A percentile compares a stretch with the other conserved stretches of the same genome.
phyloP scores from a whole-genome alignment of 2,329 filamentous ascomycete species.

The Phyllosticta ampelicida region DNA sequence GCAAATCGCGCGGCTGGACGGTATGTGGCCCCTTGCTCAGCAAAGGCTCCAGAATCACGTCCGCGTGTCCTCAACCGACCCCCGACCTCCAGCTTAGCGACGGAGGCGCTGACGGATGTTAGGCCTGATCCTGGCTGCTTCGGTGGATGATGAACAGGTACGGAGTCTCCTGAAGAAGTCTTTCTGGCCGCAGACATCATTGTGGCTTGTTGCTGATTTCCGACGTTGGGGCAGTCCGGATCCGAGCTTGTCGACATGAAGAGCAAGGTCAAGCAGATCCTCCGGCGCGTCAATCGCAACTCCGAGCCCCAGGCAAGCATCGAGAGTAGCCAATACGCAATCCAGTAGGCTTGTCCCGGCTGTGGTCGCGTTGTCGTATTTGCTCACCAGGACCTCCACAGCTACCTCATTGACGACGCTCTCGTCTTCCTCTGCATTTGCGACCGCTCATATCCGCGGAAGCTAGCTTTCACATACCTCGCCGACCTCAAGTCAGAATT shows the following conservation, averaged over 20 bases:
- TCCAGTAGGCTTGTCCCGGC: constrained; percentile 56
- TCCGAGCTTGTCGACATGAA: constrained; percentile 72
- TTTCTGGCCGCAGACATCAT: neutral
- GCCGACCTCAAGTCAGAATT: constrained; percentile 87
- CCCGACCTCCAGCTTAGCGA: constrained; percentile 8
- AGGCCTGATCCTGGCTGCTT: constrained; percentile 93
- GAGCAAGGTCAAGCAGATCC: constrained; percentile 77
- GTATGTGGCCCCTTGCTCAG: constrained; percentile 35
- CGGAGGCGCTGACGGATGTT: constrained; percentile 14
- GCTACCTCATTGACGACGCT: constrained; percentile 74
- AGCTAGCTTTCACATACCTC: constrained; percentile 97
- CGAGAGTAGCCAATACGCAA: constrained; percentile 69
- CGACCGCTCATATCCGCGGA: constrained; percentile 88
- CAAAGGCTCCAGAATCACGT: constrained; percentile 10
- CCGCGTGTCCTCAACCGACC: constrained; percentile 10
- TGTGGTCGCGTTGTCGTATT: neutral
- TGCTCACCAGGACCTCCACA: constrained; percentile 27
- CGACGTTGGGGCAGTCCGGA: constrained; percentile 44
- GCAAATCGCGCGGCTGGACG: constrained; percentile 87
- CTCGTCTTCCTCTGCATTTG: constrained; percentile 91
- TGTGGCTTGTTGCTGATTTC: constrained; percentile 7
- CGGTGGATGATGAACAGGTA: constrained; percentile 81
- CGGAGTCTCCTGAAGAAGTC: neutral
- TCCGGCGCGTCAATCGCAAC: constrained; percentile 78
- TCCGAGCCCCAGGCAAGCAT: constrained; percentile 86